phyloP scores from a whole-genome alignment of 345 rosid genomes.

The Populus euphratica region DNA sequence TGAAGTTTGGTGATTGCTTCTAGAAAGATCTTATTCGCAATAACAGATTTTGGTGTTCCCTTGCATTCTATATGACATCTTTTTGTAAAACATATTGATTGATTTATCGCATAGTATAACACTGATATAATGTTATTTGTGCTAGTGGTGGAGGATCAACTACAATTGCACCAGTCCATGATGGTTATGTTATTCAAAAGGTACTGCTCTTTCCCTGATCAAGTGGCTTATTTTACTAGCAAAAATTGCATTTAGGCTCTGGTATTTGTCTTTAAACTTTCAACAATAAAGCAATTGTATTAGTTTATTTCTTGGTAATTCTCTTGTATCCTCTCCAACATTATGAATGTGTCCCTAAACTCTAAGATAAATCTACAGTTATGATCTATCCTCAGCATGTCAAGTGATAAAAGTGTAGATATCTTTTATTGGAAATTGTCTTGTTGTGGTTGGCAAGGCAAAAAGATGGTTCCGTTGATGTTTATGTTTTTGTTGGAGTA shows the following conservation, averaged over 20 bases:
- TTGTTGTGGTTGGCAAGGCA: neutral
- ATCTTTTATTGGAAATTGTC: neutral
- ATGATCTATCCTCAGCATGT: neutral
- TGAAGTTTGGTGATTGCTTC: neutral
- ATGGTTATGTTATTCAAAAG: conserved; percentile 98
- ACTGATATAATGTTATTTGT: conserved; percentile 9
- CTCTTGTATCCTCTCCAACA: neutral
- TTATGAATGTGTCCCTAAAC: neutral
- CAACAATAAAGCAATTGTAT: neutral
- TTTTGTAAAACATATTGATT: neutral
- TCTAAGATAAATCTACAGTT: neutral
- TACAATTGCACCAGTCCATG: conserved; percentile 91
- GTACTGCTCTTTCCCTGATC: conserved; percentile 29
- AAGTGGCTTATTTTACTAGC: neutral
- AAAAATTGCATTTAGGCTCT: neutral
- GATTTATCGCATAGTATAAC: neutral
- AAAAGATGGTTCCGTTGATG: neutral
- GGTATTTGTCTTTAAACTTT: neutral
- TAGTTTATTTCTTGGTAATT: neutral
- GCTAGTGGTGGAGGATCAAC: conserved; percentile 98
- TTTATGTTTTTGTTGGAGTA: neutral
- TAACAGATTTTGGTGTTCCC: neutral
- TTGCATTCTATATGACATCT: neutral
- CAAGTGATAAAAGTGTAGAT: neutral
- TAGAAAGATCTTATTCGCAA: neutral